These are phyloP conservation scores for Scheffersomyces parashehatae DNA, from an alignment of 1,139 yeast genomes.

Conservation along the genomic window DNA sequence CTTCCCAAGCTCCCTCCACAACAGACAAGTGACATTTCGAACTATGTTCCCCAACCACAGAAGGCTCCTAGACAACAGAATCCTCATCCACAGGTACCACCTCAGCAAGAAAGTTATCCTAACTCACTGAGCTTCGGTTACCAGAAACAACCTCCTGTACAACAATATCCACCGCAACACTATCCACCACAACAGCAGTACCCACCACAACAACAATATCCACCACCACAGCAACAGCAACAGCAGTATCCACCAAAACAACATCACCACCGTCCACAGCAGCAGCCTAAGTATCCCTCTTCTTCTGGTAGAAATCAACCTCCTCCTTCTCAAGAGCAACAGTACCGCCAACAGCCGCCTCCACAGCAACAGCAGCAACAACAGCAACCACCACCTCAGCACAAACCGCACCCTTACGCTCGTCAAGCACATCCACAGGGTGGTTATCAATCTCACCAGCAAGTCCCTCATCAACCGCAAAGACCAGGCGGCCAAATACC, in stretches of 20 bases:
- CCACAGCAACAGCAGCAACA: conserved; percentile 9
- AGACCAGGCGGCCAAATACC: conserved; percentile 5
- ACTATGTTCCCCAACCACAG: too few species aligned
- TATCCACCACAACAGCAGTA: conserved; percentile 4
- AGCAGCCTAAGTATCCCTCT: conserved; percentile 5
- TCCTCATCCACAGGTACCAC: conserved; percentile 4
- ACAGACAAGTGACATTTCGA: not conserved
- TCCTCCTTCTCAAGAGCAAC: conserved; percentile 15
- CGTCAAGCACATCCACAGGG: conserved; percentile 9
- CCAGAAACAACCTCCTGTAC: conserved; percentile 1
- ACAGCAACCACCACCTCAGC: conserved; percentile 4
- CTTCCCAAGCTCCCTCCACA: conserved; percentile 10
- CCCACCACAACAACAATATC: conserved; percentile 7
- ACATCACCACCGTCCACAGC: conserved; percentile 6
- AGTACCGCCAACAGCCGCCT: conserved; percentile 13
- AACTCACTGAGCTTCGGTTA: not conserved
- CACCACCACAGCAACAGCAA: conserved; percentile 10
- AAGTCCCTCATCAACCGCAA: conserved; percentile 5
- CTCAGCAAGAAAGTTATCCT: conserved; percentile 2
- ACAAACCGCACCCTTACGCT: conserved; percentile 7
- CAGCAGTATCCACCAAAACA: conserved; percentile 5
- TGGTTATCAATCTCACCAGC: conserved; percentile 6
- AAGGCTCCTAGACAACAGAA: conserved; percentile 1
- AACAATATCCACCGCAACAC: conserved; percentile 5
- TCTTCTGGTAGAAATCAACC: conserved; percentile 5